Conservation (phyloP, 148 eudicot genomes). For the Oxyria digyna region DNA sequence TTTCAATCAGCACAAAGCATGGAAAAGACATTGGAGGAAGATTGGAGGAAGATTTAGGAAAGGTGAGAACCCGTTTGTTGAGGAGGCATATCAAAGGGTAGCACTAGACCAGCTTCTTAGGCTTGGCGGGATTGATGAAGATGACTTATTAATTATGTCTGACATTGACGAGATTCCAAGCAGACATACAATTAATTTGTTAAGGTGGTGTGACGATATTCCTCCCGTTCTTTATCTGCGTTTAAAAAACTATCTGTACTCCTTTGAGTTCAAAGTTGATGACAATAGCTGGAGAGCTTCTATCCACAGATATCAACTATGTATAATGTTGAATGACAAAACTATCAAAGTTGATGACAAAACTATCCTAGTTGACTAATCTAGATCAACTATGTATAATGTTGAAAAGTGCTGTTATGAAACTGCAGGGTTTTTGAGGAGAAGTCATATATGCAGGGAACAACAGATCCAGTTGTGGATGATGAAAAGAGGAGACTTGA, state of each 20-base stretch:
- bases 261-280: conserved; percentile 7
- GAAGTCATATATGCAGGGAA: conserved; percentile 8
- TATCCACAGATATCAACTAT: conserved; percentile 5
- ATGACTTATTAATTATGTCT: conserved; percentile 9
- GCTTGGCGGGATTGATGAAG: conserved; percentile 10
- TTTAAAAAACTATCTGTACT: conserved; percentile 7
- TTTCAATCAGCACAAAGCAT: no score
- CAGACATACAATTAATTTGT: conserved; percentile 6
- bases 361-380: no score
- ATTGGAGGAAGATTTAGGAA: conserved; percentile 5
- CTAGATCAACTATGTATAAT: no score
- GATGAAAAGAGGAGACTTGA: conserved; percentile 11
- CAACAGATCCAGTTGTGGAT: conserved; percentile 11
- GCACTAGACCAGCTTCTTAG: conserved; percentile 2
- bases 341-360: no score
- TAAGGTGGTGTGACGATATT: conserved; percentile 8
- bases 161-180: conserved; percentile 9
- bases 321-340: no score
- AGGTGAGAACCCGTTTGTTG: conserved; percentile 7
- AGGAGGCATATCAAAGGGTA: conserved; percentile 8
- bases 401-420: conserved; percentile 6
- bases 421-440: conserved; percentile 1
- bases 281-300: conserved; percentile 10
- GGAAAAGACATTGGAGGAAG: no score
- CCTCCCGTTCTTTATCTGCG: conserved; percentile 1